Percentiles rank a stretch among this genome's conserved stretches.
Conservation (phyloP, 179 eudicot species). For the Carnegiea gigantea region DNA sequence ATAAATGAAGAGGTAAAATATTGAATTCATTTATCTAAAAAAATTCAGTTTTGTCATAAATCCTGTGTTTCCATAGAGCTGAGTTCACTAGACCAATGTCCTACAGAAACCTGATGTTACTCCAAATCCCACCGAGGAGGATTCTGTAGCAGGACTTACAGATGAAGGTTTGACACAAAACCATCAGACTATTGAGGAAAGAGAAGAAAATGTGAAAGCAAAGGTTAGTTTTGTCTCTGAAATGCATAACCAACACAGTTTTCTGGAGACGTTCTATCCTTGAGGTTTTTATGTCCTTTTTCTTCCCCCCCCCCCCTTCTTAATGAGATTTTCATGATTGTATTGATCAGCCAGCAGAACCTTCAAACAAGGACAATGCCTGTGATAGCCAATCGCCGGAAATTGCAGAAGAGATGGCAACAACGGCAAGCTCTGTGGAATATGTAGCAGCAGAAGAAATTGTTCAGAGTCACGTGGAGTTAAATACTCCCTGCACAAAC, state of each 20-base stretch:
- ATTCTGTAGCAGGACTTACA: no score
- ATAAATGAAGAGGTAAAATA: conserved; percentile 1
- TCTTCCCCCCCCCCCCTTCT: no score
- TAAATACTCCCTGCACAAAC: not conserved
- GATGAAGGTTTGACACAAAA: no score
- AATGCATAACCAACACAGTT: no score
- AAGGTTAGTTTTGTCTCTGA: no score
- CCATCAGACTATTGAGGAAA: no score
- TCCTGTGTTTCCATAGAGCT: not conserved
- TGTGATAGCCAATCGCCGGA: not conserved
- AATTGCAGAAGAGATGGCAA: not conserved
- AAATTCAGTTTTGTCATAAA: not conserved
- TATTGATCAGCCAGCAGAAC: not conserved
- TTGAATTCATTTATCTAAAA: not conserved
- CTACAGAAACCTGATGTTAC: not conserved
- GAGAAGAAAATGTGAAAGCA: no score
- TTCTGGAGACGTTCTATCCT: no score
- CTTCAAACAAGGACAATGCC: not conserved
- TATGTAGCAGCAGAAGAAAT: not conserved
- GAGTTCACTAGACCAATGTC: not conserved
- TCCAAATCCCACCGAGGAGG: not conserved
- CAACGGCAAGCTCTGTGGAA: not conserved
- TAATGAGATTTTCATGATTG: not conserved
- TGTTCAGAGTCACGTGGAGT: not conserved
- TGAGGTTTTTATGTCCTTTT: no score